These are phyloP conservation scores for Ricinus communis DNA, from an alignment of 345 rosid species.

Conservation along the genomic window DNA sequence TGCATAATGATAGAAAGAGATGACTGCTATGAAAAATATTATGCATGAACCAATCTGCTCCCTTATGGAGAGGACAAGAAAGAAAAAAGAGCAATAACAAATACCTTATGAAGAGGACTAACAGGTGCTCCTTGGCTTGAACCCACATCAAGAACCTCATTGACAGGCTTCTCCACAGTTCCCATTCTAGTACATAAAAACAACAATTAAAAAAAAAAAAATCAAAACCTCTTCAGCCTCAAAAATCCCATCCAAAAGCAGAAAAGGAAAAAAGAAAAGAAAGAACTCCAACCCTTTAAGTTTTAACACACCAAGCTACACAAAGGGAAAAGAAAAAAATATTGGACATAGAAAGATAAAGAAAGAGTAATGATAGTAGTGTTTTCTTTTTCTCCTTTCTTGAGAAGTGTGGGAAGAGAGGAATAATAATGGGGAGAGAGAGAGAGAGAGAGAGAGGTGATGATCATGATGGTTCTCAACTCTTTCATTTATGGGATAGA, in stretches of 20 bases:
- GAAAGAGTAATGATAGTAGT: neutral
- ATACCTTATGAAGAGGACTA: constrained; percentile 31
- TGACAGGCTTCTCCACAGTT: constrained; percentile 28
- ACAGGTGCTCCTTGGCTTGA: constrained; percentile 17
- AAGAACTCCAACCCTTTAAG: neutral
- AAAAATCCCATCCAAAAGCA: constrained; percentile 19
- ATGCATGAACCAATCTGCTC: too few relatives aligned
- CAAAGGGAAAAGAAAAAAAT: neutral
- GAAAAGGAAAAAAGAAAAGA: neutral
- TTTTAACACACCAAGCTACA: too few relatives aligned
- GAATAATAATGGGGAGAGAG: neutral
- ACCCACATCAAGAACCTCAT: constrained; percentile 19
- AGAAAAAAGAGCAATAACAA: neutral
- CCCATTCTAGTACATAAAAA: constrained; percentile 23
- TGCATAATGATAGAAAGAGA: neutral
- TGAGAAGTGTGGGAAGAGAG: constrained; percentile 16
- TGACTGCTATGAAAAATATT: neutral
- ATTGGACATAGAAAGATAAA: neutral
- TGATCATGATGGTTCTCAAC: neutral
- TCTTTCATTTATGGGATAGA: constrained; percentile 6
- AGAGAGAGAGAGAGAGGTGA: neutral
- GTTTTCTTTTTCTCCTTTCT: neutral
- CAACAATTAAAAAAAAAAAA: too few relatives aligned
- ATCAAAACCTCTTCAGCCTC: too few relatives aligned
- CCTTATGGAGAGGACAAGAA: too few relatives aligned